Evolutionary conservation across 495 filamentous ascomycete species (phyloP), one percentile per base, ranked within the genome.

Genomic region (Elaphomyces granulatus): DNA sequence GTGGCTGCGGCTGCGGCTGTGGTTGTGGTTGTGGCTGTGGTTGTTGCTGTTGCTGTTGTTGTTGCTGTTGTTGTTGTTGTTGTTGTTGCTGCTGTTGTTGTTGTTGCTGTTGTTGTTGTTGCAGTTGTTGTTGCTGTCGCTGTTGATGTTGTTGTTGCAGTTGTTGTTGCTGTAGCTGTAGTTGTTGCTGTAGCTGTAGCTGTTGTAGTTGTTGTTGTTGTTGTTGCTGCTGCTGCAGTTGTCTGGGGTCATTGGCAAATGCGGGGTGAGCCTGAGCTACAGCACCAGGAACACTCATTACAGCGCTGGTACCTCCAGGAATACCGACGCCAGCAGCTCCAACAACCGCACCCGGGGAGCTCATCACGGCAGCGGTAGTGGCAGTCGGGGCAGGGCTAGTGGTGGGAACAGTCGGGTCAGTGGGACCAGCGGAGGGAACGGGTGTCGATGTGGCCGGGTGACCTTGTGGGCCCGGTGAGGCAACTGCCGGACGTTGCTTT

Each of bases 231-330:
- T 39, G 50, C 41, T 61, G 63, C 48, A 61, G 64, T 40, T 61
- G 67, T 47, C 55, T 71, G 20, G 70, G 68, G 46, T 92, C 86
- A 53, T 90, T 87, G 21, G 84, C 83, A 56, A 93, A 92, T 0
- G 87, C 87, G 6, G 87, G 86, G 58, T 94, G 86, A 30, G 71
- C 71, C 31, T 75, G 71, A 3, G 71, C 56, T 1, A 72, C 67
- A 40, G 61, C 53, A 3, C 59, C 45, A 16, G 68, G 61, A 15
- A 55, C 41, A 26, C 41, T 38, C 15, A 43, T 46, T 14, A 47
- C n/a, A n/a, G n/a, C n/a, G n/a, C n/a, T n/a, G n/a, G n/a, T n/a
- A n/a, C n/a, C n/a, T n/a, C n/a, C n/a, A 12, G 23, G 23, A 6
- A 28, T 28, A 12, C 23, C 12, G n/a, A n/a, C n/a, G n/a, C n/a